Base-by-base conservation (phyloP, 352 stramenopile genomes). In the Phytopythium boreale region DNA sequence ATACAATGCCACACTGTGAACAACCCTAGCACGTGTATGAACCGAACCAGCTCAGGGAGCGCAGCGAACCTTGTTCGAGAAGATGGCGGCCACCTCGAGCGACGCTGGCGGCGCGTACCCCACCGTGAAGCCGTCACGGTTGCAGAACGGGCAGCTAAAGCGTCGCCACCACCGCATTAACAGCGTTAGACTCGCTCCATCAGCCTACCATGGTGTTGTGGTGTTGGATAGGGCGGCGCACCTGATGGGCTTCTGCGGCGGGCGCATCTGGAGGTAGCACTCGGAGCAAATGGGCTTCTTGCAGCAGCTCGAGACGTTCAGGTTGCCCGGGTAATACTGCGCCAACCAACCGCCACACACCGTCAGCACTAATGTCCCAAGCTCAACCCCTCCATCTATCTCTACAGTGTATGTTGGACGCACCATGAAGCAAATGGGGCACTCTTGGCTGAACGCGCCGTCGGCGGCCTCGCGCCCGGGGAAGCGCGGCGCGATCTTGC, bases 351-450 rank as follows among this genome's bases (percentile, higher is more conserved):
- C 43, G 8, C 20, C 19, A 26, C 20, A 50, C 8, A 50, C 43
- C 20, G 36, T 60, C 66, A 59, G 64, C 61, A n/a, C n/a, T n/a
- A n/a, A n/a, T n/a, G n/a, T n/a, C n/a, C n/a, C n/a, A n/a, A n/a
- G n/a, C n/a, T n/a, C n/a, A n/a, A n/a, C n/a, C n/a, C n/a, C n/a
- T n/a, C n/a, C n/a, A n/a, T 70, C 14, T 22, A 31, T 1, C 14
- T 20, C 26, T 59, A 24, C 2, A 26, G 11, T 8, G 10, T 9
- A 26, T 31, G 9, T 27, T 9, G 11, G 29, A 50, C 52, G 41
- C 41, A 83, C 78, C 84, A 94, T 89, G 43, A 94, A 92, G 64
- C 86, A 95, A 62, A 95, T 95, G 43, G 86, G 86, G 56, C 86
- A 95, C 53, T 95, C 86, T 36, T 90, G 75, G 34, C 72, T 77